phyloP scores from a whole-genome alignment of 257 asterid species.

The Penstemon davidsonii region DNA sequence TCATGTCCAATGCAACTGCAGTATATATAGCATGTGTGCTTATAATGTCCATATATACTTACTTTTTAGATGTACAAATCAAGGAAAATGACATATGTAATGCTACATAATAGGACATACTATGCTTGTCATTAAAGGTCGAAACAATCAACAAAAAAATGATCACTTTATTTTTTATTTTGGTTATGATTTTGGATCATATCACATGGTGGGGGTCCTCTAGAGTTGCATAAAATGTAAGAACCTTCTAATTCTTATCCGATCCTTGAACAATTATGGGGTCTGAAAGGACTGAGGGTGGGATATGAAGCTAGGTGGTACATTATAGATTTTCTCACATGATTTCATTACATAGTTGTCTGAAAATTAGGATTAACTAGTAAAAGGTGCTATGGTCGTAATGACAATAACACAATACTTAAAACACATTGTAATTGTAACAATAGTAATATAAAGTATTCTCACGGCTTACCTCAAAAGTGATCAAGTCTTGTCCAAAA shows the following conservation, averaged over 20 bases:
- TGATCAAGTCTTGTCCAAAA: no score
- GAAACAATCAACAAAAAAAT: neutral
- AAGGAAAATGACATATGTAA: slow-evolving; percentile 12
- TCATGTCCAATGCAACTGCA: slow-evolving; percentile 7
- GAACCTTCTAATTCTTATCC: neutral
- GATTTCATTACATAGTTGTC: no score
- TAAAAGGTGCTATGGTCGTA: no score
- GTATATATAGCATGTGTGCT: neutral
- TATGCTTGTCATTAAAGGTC: slow-evolving; percentile 5
- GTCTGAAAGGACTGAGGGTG: neutral
- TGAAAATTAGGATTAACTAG: no score
- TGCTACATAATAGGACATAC: slow-evolving; percentile 22
- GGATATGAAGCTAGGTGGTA: neutral
- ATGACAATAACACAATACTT: no score
- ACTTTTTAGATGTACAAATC: slow-evolving; percentile 18
- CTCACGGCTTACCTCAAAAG: no score
- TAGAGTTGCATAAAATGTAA: slow-evolving; percentile 7
- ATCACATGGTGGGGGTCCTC: slow-evolving; percentile 27
- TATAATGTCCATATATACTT: neutral
- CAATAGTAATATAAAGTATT: no score
- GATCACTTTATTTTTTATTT: neutral
- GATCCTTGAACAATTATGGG: neutral
- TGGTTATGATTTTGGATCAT: slow-evolving; percentile 10
- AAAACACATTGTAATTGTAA: no score
- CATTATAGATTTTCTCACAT: no score